These are phyloP conservation scores for Penicillium concentricum DNA, from an alignment of 2,329 filamentous ascomycete genomes.

Conservation along the genomic window DNA sequence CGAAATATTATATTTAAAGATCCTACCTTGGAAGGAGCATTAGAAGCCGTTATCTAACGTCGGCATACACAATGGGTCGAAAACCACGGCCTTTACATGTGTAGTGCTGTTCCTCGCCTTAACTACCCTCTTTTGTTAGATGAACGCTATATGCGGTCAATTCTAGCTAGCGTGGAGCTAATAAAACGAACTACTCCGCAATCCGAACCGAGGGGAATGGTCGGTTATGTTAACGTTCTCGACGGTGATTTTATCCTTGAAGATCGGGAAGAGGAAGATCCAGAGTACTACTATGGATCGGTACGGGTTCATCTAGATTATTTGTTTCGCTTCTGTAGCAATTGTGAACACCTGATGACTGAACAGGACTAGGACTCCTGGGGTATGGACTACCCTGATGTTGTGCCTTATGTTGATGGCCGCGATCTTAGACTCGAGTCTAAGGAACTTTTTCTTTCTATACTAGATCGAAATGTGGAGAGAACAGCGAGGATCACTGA, in stretches of 20 bases:
- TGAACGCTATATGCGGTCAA: constrained; percentile 7
- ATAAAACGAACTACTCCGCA: background rate
- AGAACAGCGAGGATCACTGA: background rate
- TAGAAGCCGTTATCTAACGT: background rate
- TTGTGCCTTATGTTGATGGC: constrained; percentile 7
- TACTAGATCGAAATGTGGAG: background rate
- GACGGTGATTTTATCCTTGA: constrained; percentile 4
- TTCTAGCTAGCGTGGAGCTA: constrained; percentile 10
- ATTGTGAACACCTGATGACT: constrained; percentile 3
- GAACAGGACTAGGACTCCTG: constrained; percentile 7
- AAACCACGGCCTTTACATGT: background rate
- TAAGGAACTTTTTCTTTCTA: constrained; percentile 2
- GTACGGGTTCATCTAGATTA: constrained; percentile 4
- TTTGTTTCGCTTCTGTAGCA: constrained; percentile 5
- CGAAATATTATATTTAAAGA: constrained; percentile 13
- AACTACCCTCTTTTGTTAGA: constrained; percentile 6
- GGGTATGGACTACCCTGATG: constrained; percentile 7
- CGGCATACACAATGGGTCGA: constrained; percentile 8
- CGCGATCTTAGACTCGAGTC: background rate
- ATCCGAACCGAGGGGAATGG: background rate
- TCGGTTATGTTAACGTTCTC: constrained; percentile 6
- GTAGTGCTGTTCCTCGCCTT: background rate
- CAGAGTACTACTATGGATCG: constrained; percentile 8
- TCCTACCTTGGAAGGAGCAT: constrained; percentile 1
- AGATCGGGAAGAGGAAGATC: background rate